Evolutionary conservation across 2,329 filamentous ascomycete genomes (phyloP).

Genomic region (Botryosphaeria dothidea): DNA sequence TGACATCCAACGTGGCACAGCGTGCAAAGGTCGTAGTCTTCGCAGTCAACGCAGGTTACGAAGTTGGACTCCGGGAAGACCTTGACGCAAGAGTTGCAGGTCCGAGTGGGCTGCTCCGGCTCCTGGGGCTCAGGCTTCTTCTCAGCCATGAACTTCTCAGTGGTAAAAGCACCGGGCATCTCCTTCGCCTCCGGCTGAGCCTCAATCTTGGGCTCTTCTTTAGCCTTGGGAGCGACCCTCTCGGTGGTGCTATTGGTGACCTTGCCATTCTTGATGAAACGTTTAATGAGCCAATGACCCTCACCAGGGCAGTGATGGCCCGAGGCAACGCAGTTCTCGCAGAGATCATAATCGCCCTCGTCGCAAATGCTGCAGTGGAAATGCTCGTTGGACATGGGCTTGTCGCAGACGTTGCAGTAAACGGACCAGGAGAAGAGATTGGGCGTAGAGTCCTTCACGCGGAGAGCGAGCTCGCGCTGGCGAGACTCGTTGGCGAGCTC

Average conservation of each 20-base stretch:
- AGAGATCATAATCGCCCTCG: conserved; percentile 91
- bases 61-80: conserved; percentile 77
- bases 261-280: conserved; percentile 73
- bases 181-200: conserved; percentile 42
- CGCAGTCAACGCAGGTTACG: conserved; percentile 80
- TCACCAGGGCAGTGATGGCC: conserved; percentile 77
- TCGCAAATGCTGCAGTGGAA: conserved; percentile 96
- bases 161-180: conserved; percentile 18
- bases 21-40: conserved; percentile 91
- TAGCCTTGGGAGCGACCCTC: conserved; percentile 67
- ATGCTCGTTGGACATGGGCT: conserved; percentile 75
- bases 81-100: conserved; percentile 71
- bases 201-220: conserved; percentile 38
- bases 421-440: conserved; percentile 67
- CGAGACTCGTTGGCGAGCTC: conserved; percentile 24
- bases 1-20: conserved; percentile 72
- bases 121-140: conserved; percentile 40
- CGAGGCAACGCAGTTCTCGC: conserved; percentile 72
- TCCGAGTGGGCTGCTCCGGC: conserved; percentile 54
- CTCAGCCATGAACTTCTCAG: conserved; percentile 25
- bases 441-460: conserved; percentile 38
- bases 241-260: conserved; percentile 86
- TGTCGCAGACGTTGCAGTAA: conserved; percentile 90
- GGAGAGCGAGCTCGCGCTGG: conserved; percentile 32
- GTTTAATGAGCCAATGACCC: conserved; percentile 93